phyloP scores from a whole-genome alignment of 2,329 filamentous ascomycete species.

The Venturiaceae sp. region DNA sequence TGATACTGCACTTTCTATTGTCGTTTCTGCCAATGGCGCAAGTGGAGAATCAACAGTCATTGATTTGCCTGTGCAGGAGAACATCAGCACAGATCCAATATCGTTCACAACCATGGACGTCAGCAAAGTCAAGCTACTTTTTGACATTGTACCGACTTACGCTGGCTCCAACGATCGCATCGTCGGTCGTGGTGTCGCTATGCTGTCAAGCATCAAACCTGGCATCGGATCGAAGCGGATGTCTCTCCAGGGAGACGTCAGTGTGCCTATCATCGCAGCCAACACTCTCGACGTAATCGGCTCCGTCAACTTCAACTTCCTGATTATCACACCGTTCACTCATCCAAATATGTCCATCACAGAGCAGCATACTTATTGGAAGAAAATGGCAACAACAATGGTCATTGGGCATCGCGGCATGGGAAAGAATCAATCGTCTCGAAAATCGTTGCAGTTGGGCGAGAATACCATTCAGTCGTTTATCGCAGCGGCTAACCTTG shows the following conservation, averaged over 20 bases:
- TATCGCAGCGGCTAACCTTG: constrained; percentile 88
- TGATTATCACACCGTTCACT: constrained; percentile 86
- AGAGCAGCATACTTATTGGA: constrained; percentile 92
- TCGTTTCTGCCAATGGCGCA: constrained; percentile 78
- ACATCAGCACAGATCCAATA: constrained; percentile 86
- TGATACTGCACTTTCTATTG: constrained; percentile 85
- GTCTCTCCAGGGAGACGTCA: constrained; percentile 84
- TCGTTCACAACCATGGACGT: constrained; percentile 74
- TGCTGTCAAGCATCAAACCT: constrained; percentile 78
- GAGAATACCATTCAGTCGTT: constrained; percentile 96
- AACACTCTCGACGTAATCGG: constrained; percentile 84
- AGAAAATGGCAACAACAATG: constrained; percentile 82
- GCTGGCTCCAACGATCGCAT: constrained; percentile 71
- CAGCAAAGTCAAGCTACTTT: constrained; percentile 76
- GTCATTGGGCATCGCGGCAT: constrained; percentile 64
- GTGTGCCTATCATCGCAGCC: constrained; percentile 79
- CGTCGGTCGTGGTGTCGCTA: constrained; percentile 78
- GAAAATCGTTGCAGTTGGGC: constrained; percentile 82
- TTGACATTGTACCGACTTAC: constrained; percentile 94
- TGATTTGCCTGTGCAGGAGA: constrained; percentile 88
- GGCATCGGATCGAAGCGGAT: constrained; percentile 78
- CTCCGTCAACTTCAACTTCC: constrained; percentile 91
- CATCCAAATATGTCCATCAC: constrained; percentile 92
- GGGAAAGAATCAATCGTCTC: constrained; percentile 79
- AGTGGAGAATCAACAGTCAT: constrained; percentile 80